Evolutionary conservation across 2,329 filamentous ascomycete species (phyloP), one percentile per base, ranked within the genome.

Genomic region (Ophiosphaerella korrae): DNA sequence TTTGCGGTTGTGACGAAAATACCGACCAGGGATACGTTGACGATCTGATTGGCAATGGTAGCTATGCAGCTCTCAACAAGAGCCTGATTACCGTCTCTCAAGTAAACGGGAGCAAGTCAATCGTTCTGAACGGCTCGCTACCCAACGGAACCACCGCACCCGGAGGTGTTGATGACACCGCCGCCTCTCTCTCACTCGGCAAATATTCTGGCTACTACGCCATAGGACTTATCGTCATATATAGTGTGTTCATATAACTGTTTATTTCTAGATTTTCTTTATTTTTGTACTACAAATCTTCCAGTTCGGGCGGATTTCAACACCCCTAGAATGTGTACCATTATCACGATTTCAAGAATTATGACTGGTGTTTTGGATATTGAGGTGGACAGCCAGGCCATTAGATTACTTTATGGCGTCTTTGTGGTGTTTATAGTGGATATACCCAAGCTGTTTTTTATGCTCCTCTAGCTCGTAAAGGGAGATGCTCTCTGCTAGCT

Each of bases 101-200:
- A 45, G 80, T 88, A 53, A 86, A 89, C 48, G 84, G 84, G 42
- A 87, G 81, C 1, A 66, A 68, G 3, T 87, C 83, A 1, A 81
- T 94, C 33, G 77, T 89, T 26, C 75, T 93, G 68, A 91, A 92
- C 68, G 90, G 90, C n/a, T 89, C 87, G 0, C 75, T 93, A 3
- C 83, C 86, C 26, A 88, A 88, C 59, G 78, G 73, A 2, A 80
- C 77, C 0, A 77, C 75, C 2, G 73, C 76, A 2, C 64, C 74
- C 8, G 74, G 74, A 12, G 74, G 74, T 2, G 62, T 60, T 1
- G 70, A 72, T 16, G 66, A 66, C 21, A 64, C 55, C 3, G 62
- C 60, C 3, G 41, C 60, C n/a, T 42, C 52, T n/a, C 31, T 66
- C 29, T 55, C 47, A 4, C 36, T 68, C 9, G 58, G 66, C 11